These are phyloP conservation scores for Trichoderma sp. DNA, from an alignment of 2,329 filamentous ascomycete genomes.

Conservation along the genomic window DNA sequence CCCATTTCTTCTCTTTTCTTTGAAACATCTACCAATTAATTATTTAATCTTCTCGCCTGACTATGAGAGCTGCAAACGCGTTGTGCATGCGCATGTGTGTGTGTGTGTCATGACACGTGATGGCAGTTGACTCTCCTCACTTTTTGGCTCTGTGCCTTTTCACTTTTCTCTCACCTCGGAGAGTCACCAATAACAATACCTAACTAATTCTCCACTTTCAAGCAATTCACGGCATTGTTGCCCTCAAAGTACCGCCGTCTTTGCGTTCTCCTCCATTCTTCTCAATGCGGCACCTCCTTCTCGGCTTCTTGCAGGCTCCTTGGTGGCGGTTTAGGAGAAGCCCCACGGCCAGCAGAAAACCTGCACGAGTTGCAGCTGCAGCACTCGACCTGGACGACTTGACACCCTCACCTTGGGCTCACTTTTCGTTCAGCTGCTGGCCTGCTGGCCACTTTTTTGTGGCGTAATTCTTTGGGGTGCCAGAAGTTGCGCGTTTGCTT, in stretches of 20 bases:
- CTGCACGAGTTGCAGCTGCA: background rate
- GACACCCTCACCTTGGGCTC: constrained; percentile 4
- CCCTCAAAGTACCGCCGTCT: background rate
- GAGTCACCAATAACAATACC: background rate
- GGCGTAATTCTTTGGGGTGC: background rate
- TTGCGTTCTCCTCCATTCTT: background rate
- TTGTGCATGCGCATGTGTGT: background rate
- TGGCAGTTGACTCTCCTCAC: background rate
- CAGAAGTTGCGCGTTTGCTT: background rate
- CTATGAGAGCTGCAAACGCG: background rate
- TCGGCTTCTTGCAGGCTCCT: background rate
- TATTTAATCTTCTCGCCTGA: fast-evolving
- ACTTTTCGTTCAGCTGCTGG: background rate
- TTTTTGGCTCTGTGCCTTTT: background rate
- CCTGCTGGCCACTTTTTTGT: background rate
- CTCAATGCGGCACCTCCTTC: background rate
- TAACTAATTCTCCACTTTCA: background rate
- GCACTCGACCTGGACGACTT: background rate
- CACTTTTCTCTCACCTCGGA: background rate
- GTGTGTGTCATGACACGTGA: constrained; percentile 6
- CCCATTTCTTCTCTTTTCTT: fast-evolving
- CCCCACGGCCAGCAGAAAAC: background rate
- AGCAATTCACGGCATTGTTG: background rate
- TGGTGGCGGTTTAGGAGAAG: constrained; percentile 9
- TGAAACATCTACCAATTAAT: background rate